A percentile compares a stretch with the other conserved stretches of the same genome.
phyloP scores from a whole-genome alignment of 2,329 filamentous ascomycete species.

The Pseudogymnoascus sp. region DNA sequence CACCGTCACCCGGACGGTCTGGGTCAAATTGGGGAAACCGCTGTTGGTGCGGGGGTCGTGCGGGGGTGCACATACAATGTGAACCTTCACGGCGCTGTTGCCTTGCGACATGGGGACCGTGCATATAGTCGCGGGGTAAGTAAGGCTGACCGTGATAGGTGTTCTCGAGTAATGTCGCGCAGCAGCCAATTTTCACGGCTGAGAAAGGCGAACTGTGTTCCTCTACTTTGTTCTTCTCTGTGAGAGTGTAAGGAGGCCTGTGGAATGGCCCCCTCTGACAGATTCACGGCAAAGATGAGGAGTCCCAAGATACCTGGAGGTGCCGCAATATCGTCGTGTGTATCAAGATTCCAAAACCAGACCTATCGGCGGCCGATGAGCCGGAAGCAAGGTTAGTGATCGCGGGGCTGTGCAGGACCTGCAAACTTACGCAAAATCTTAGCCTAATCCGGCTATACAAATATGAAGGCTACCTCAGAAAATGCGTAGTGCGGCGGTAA shows the following conservation, averaged over 20 bases:
- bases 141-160: neutral
- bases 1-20: neutral
- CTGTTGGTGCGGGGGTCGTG: neutral
- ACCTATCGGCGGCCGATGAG: neutral
- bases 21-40: neutral
- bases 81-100: neutral
- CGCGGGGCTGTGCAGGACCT: neutral
- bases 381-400: neutral
- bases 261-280: neutral
- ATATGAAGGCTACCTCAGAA: neutral
- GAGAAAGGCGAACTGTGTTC: neutral
- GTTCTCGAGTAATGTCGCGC: neutral
- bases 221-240: neutral
- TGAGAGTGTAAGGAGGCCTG: neutral
- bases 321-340: neutral
- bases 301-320: neutral
- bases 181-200: neutral
- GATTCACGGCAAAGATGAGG: neutral
- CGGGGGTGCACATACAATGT: neutral
- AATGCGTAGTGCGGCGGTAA: neutral
- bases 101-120: neutral
- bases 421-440: neutral
- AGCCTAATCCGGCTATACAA: neutral
- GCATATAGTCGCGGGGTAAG: too few species aligned
- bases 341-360: neutral